Percentiles rank a stretch among this genome's conserved stretches.
These are phyloP conservation scores for Takashimella koratensis DNA, from an alignment of 1,284 basidiomycete genomes.

Conservation along the genomic window DNA sequence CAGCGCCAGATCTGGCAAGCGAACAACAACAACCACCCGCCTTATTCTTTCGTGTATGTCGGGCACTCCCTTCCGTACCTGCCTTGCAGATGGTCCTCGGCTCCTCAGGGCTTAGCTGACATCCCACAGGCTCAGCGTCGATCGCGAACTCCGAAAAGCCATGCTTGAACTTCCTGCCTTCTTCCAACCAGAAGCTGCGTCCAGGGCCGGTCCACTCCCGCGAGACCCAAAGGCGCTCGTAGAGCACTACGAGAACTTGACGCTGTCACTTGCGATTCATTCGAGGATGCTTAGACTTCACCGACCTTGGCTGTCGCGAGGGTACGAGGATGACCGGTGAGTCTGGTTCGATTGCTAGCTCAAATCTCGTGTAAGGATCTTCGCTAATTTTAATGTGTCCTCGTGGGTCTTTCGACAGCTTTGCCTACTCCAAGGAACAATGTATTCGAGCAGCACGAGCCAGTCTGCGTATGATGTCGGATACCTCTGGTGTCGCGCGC, in stretches of 20 bases:
- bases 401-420: constrained; percentile 19
- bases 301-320: constrained; percentile 46
- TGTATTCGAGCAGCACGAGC: constrained; percentile 50
- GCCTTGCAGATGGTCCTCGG: too few species aligned
- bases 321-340: constrained; percentile 43
- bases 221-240: constrained; percentile 41
- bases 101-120: neutral
- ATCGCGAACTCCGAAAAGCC: constrained; percentile 47
- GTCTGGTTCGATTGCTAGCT: too few species aligned
- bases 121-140: constrained; percentile 24
- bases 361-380: too few species aligned
- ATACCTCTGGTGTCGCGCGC: constrained; percentile 37
- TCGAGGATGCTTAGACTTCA: constrained; percentile 48
- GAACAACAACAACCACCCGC: constrained; percentile 46
- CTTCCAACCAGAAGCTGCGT: constrained; percentile 41
- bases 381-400: too few species aligned
- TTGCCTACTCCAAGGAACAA: constrained; percentile 49
- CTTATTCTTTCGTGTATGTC: constrained; percentile 48
- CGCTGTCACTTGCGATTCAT: constrained; percentile 48
- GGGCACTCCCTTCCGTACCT: too few species aligned
- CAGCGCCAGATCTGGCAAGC: constrained; percentile 51
- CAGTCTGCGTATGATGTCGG: constrained; percentile 47
- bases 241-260: constrained; percentile 49
- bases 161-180: constrained; percentile 49
- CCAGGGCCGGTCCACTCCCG: constrained; percentile 21